Base-by-base conservation (phyloP, 179 eudicot species). In the Drosera spatulata region DNA sequence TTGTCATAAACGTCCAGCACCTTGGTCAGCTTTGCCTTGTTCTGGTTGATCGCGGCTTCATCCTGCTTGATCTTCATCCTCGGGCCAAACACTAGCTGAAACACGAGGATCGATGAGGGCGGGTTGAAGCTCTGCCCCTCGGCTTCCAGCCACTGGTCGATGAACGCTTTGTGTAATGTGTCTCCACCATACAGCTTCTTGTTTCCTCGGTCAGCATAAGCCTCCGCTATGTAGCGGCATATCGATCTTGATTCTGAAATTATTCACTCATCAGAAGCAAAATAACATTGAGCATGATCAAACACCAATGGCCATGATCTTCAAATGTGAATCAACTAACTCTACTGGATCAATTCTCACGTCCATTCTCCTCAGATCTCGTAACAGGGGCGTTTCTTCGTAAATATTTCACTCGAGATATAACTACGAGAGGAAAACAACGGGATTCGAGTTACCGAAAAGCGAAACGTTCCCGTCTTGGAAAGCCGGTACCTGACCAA, bases 71-170 rank as follows among this genome's bases (percentile, higher is more conserved):
- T 69, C 53, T 77, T 74, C 33, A 14, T 53, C 41, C 4, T n/a
- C 0, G 66, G 66, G 0, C 9, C 15, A 7, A 62, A 38, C 39
- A 63, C 66, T 40, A 55, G 37, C 22, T 76, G 69, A 63, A 42
- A 62, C n/a, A 66, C 63, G 58, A 76, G 66, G 2, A 69, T 72
- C 38, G 64, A 51, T 45, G 73, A 72, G 8, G 8, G 12, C 3
- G 75, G 77, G 53, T 73, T 59, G 64, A 62, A 72, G 3, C 53
- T 68, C 5, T 72, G 80, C 49, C 77, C 46, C 62, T 76, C 80
- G 2, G 73, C 75, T 60, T 76, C 80, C 56, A 62, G 38, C 80
- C 77, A 76, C n/a, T 65, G 66, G 51, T 66, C 69, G 12, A 76
- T 77, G 3, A 69, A 0, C 39, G 80, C 53, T 39, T 74, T 58